Conservation (phyloP, 441 rosid genomes). For the Croton setiger region DNA sequence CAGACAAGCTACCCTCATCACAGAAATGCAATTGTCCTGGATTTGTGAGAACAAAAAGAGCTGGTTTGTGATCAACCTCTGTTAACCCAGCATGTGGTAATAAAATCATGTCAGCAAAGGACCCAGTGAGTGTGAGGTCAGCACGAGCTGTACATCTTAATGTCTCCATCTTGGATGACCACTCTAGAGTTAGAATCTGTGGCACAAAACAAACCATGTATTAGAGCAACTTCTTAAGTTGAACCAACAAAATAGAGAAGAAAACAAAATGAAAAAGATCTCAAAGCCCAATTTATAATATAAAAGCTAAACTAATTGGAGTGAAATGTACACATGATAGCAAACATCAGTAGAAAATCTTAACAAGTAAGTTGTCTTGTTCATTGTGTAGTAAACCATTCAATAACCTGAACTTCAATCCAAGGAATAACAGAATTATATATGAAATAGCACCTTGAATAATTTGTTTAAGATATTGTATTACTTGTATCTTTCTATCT, state of each 20-base stretch:
- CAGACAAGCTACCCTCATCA: conserved; percentile 40
- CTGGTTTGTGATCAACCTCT: conserved; percentile 32
- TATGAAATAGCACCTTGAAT: neutral
- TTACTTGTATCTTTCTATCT: neutral
- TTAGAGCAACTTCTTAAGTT: conserved; percentile 11
- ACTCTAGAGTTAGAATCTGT: conserved; percentile 56
- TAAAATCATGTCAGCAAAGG: conserved; percentile 60
- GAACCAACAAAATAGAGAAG: neutral
- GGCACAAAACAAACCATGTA: conserved; percentile 10
- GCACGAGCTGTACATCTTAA: conserved; percentile 45
- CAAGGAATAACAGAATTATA: neutral
- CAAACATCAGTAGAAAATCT: neutral
- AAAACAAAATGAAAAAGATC: neutral
- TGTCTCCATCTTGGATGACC: conserved; percentile 48
- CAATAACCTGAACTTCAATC: neutral
- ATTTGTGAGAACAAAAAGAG: conserved; percentile 49
- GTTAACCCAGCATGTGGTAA: conserved; percentile 40
- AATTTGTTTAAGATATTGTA: neutral
- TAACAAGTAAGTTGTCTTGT: neutral
- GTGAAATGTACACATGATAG: neutral
- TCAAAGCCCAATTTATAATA: neutral
- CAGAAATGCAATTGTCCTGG: conserved; percentile 61
- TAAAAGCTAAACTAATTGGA: conserved; percentile 5
- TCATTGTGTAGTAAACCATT: conserved; percentile 6
- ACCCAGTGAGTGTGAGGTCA: conserved; percentile 45